Evolutionary conservation across 805 yeast species (phyloP).

Genomic region (Schizosaccharomyces osmophilus): DNA sequence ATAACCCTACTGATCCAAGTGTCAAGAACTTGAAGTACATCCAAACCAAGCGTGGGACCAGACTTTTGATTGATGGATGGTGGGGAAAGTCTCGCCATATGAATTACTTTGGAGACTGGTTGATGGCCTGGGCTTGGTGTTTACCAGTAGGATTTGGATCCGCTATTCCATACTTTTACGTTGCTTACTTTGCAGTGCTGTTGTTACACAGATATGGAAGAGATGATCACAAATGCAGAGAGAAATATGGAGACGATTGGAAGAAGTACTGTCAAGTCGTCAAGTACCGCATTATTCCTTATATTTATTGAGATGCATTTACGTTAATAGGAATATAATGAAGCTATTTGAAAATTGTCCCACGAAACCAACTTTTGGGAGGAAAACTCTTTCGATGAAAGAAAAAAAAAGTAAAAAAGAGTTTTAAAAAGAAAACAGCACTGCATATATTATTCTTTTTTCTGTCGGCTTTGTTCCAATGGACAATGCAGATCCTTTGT

Average conservation of each 20-base stretch:
- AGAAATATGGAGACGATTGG: slow-evolving; percentile 75
- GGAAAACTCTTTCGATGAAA: too few relatives aligned
- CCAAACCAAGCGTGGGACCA: slow-evolving; percentile 41
- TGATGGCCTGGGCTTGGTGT: slow-evolving; percentile 80
- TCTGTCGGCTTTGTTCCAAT: too few relatives aligned
- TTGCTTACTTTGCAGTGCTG: slow-evolving; percentile 55
- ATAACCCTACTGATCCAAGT: slow-evolving; percentile 32
- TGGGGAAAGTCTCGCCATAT: slow-evolving; percentile 85
- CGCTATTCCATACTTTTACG: slow-evolving; percentile 69
- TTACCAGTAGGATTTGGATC: slow-evolving; percentile 65
- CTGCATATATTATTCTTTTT: too few relatives aligned
- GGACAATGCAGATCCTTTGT: too few relatives aligned
- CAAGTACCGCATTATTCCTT: slow-evolving; percentile 79
- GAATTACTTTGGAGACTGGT: slow-evolving; percentile 79
- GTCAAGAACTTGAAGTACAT: slow-evolving; percentile 36
- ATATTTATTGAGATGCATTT: slow-evolving; percentile 31
- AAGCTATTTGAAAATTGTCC: too few relatives aligned
- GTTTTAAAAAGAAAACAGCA: too few relatives aligned
- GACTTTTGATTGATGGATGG: slow-evolving; percentile 76
- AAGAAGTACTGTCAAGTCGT: slow-evolving; percentile 52
- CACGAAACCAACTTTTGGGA: too few relatives aligned
- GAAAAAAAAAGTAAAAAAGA: too few relatives aligned
- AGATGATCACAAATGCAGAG: slow-evolving; percentile 76
- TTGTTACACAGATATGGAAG: slow-evolving; percentile 71
- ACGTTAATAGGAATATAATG: background rate